Base-by-base conservation (phyloP, 495 filamentous ascomycete species). In the Aspergillus biplanus region DNA sequence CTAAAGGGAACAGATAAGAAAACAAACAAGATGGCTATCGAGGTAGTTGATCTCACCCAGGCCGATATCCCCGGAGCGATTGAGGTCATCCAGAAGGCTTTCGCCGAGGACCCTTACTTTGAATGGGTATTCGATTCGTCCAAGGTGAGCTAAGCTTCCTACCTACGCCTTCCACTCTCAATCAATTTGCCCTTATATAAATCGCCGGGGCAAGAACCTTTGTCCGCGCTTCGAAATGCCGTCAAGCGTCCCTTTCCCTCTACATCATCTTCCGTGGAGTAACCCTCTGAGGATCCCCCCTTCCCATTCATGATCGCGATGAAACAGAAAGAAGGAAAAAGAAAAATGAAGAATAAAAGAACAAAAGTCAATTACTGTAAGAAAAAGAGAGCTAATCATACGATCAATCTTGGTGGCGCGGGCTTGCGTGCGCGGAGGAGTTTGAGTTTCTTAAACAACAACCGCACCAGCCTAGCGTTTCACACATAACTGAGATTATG, bases 51-150 rank as follows among this genome's bases (percentile, higher is more conserved):
- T 34, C 75, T 90, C 62, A 80, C 80, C 27, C 76, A 85, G 70
- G 71, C 70, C 61, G 86, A 89, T 65, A 89, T 89, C 55, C 82
- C 86, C 11, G 82, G 82, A 33, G 86, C 84, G 35, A 80, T 88
- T 64, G 78, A 84, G 32, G 77, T 76, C 55, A 80, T 86, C 56
- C 82, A 83, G 65, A 73, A 81, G 68, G 86, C 87, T 6, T 90
- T 91, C 69, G 78, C 79, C 3, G 79, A 87, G n/a, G 88, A 90
- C 65, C 87, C 87, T 5, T 89, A 89, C 68, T 87, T 85, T 69
- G 69, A 80, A 15, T 90, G 87, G 87, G 78, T 85, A 4, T 88
- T 84, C 67, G 66, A 79, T 58, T 77, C 78, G 64, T 71, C 72
- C 65, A 83, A 85, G 73, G 85, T 82, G 75, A 59, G 73, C 27